Evolutionary conservation across 164 flowering plant species (phyloP), one percentile per base, ranked within the genome.

Genomic region (Vitis amurensis): DNA sequence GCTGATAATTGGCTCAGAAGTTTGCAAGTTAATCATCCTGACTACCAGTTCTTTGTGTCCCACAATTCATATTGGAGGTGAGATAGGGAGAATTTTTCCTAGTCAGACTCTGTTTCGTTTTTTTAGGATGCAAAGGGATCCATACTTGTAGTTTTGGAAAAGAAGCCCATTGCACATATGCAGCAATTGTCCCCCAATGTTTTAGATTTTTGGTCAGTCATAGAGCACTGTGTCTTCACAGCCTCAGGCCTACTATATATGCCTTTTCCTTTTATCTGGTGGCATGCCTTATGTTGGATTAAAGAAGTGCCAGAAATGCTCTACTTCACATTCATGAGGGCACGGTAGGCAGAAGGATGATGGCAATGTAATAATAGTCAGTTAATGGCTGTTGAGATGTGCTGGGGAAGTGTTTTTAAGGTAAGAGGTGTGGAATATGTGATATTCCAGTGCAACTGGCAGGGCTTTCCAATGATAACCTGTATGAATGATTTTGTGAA

Each of bases 1-100:
- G 89, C 93, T 50, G 89, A 81, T 50, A 81, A 77, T 61, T 84
- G 93, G 93, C 86, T 89, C 15, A 83, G 79, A 66, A 55, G 29
- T 51, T 64, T 86, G 70, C 77, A 79, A 74, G 89, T 89, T 1
- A 66, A 78, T 56, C 91, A 89, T 71, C 93, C 93, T 1, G 93
- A 89, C 58, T 86, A 72, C 75, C 73, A 50, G 44, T 89, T 87
- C 80, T 89, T 89, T 61, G 64, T 71, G 12, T 80, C 83, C 23
- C 73, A 82, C 71, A 69, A 64, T 50, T 14, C 78, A 44, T 58
- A 37, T 55, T 10, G 27, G 64, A 74, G 78, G 63, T 76, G 72
- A 74, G 48, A 50, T 19, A 2, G 15, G 4, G 6, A 13, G n/a
- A 13, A 13, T 53, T n/a, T 53, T 12, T 53, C n/a, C 56, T 53